These are phyloP conservation scores for Luffa aegyptiaca DNA, from an alignment of 306 rosid species.

Conservation along the genomic window DNA sequence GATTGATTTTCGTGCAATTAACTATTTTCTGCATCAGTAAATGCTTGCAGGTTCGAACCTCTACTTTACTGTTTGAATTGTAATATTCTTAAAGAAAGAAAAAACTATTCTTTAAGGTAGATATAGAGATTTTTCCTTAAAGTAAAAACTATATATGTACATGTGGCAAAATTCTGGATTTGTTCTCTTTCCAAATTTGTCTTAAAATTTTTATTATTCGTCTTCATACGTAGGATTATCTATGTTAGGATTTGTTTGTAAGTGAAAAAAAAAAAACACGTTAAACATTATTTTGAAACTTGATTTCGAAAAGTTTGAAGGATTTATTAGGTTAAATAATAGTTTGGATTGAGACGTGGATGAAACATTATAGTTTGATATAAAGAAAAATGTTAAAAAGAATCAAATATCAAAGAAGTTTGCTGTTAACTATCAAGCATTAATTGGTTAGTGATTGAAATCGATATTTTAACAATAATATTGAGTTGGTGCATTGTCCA, in stretches of 20 bases:
- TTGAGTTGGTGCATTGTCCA: conserved; percentile 3
- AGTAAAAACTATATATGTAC: not conserved
- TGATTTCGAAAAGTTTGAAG: not conserved
- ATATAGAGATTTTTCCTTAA: not conserved
- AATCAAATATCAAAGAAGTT: not conserved
- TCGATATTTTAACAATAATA: not conserved
- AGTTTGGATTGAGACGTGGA: not conserved
- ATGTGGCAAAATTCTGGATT: not conserved
- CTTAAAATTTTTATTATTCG: not conserved
- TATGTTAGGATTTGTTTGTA: not conserved
- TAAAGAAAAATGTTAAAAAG: not conserved
- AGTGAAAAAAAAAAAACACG: not conserved
- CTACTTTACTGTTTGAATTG: not conserved
- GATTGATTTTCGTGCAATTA: no score
- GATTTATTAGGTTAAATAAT: not conserved
- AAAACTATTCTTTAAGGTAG: not conserved
- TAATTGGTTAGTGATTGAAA: not conserved
- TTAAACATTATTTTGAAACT: not conserved
- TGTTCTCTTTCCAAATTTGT: not conserved
- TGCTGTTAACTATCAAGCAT: not conserved
- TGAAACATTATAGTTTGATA: not conserved
- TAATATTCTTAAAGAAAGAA: not conserved
- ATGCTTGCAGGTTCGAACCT: not conserved
- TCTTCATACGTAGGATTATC: not conserved
- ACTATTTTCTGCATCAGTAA: no score